Evolutionary conservation across 805 yeast species (phyloP).

Genomic region (Saturnispora saitoi): DNA sequence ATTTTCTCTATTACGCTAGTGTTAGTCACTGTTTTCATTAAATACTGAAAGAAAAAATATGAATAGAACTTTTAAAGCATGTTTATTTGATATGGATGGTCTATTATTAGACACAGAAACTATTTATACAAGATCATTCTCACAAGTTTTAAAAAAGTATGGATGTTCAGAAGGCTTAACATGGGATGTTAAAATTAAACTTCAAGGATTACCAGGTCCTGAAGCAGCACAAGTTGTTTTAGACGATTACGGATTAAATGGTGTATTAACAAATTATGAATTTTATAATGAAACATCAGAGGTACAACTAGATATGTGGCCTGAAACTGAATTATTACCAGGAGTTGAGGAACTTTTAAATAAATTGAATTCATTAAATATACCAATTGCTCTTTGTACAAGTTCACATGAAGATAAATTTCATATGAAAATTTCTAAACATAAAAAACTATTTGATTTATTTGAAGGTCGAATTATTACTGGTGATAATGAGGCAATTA

Average conservation of each 20-base stretch:
- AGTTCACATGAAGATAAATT: conserved; percentile 61
- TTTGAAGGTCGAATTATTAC: conserved; percentile 65
- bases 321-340: conserved; percentile 57
- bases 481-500: conserved; percentile 80
- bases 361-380: conserved; percentile 37
- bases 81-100: conserved; percentile 81
- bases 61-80: conserved; percentile 20
- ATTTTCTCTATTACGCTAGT: neutral
- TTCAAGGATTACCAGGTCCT: conserved; percentile 89
- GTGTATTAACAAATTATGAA: conserved; percentile 50
- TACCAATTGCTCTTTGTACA: conserved; percentile 90
- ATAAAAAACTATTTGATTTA: conserved; percentile 45
- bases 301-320: conserved; percentile 56
- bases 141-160: conserved; percentile 49
- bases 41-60: neutral
- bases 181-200: conserved; percentile 80
- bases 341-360: conserved; percentile 72
- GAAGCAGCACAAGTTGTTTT: conserved; percentile 60
- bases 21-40: neutral
- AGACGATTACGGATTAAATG: conserved; percentile 58
- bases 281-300: conserved; percentile 42
- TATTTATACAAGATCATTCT: conserved; percentile 72
- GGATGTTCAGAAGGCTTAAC: conserved; percentile 62
- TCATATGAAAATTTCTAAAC: conserved; percentile 63
- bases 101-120: conserved; percentile 87